Base-by-base conservation (phyloP, 179 eudicot genomes). In the Nepenthes alata region DNA sequence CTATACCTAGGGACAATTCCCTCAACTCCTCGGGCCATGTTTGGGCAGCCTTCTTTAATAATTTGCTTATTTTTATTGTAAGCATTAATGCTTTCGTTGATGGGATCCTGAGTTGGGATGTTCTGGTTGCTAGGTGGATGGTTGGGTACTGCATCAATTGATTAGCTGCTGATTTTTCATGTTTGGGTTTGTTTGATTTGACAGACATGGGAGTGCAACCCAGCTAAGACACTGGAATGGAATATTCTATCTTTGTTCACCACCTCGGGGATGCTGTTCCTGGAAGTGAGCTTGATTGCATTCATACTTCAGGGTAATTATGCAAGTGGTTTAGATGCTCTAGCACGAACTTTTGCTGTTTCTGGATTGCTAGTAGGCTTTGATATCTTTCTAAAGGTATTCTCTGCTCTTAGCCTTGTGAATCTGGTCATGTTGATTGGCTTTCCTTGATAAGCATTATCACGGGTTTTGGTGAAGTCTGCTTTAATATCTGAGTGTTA, bases 251-350 rank as follows among this genome's bases (percentile, higher is more conserved):
- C 96, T 55, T 65, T 88, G 70, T 82, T 83, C 75, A 86, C 94
- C 16, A 71, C 89, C 47, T 81, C 86, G 12, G 94, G 94, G 49
- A 75, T 86, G 83, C 72, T 88, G 51, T 86, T 86, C 72, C 80
- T 88, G 66, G 96, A 88, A 82, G 86, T 88, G 54, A 88, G 96
- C 79, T 83, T 88, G 83, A 79, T 88, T 77, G 94, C 96, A 54
- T 88, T 88, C 75, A 69, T 88, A 74, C 88, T 88, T 62, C 93
- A 88, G 77, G 96, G 94, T 69, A 84, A 82, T 66, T 68, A 83
- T 74, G 76, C 82, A 1, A 85, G 82, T 70, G 89, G 96, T 14
- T 62, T 71, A 64, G 96, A 88, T 71, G 88, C 89, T 67, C 69
- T 86, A 66, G 81, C 84, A 35, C 81, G 83, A 60, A 86, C 96